These are phyloP conservation scores for Ambrosia trifida DNA, from an alignment of 129 eudicot genomes.

Conservation along the genomic window DNA sequence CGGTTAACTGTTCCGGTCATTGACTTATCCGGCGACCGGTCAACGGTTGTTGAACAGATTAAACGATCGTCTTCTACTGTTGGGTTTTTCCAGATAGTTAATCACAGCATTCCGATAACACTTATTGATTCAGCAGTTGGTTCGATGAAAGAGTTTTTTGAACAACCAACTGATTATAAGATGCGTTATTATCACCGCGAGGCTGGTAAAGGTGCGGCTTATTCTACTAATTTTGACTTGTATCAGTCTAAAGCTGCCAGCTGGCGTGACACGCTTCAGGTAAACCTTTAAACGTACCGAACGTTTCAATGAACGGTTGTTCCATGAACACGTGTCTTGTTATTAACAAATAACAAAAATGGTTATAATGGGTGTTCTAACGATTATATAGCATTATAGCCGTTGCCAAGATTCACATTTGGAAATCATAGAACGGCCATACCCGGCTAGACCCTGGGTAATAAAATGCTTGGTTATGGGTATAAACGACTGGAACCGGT, in stretches of 20 bases:
- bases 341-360: no score
- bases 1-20: slow-evolving; percentile 36
- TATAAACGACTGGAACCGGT: no score
- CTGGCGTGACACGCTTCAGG: slow-evolving; percentile 59
- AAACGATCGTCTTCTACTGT: slow-evolving; percentile 38
- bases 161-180: slow-evolving; percentile 38
- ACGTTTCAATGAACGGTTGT: no score
- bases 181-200: slow-evolving; percentile 41
- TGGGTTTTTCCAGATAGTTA: slow-evolving; percentile 60
- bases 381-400: no score
- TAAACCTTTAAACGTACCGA: not conserved
- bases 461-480: no score
- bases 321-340: no score
- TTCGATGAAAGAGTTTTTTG: slow-evolving; percentile 41
- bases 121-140: slow-evolving; percentile 18
- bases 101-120: slow-evolving; percentile 36
- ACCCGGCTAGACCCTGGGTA: no score
- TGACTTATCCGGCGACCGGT: slow-evolving; percentile 46
- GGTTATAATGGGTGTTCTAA: no score
- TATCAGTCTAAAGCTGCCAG: slow-evolving; percentile 58
- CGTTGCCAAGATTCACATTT: no score
- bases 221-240: slow-evolving; percentile 52
- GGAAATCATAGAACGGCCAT: no score
- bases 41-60: slow-evolving; percentile 37
- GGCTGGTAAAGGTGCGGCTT: slow-evolving; percentile 38